These are phyloP conservation scores for Adansonia madagascariensis DNA, from an alignment of 441 rosid species.

Conservation along the genomic window DNA sequence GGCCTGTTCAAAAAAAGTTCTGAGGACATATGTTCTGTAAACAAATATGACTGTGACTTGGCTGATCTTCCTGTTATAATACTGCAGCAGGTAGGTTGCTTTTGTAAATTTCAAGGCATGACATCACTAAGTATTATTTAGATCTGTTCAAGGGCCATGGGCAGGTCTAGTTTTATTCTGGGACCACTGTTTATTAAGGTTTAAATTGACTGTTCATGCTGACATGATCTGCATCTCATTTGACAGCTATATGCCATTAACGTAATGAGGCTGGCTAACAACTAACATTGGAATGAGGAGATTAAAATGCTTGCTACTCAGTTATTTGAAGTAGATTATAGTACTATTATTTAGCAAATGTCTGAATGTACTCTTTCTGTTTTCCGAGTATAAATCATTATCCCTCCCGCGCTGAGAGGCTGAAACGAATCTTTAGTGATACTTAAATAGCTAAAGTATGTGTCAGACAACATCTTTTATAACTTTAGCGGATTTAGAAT, in stretches of 20 bases:
- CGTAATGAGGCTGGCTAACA: background rate
- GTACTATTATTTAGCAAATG: background rate
- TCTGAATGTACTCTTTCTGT: constrained; percentile 5
- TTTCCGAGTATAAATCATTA: background rate
- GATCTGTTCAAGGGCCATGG: background rate
- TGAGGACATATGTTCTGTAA: constrained; percentile 61
- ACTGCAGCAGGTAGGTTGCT: constrained; percentile 79
- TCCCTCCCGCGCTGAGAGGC: background rate
- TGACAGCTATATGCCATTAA: background rate
- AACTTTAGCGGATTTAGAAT: background rate
- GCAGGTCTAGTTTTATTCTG: constrained; percentile 35
- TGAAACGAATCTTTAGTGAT: background rate
- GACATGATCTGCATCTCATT: background rate
- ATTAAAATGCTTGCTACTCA: background rate
- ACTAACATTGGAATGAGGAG: background rate
- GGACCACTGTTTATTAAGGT: constrained; percentile 44
- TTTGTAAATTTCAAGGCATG: constrained; percentile 8
- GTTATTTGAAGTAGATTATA: background rate
- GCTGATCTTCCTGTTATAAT: constrained; percentile 75
- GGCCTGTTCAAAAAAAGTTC: constrained; percentile 71
- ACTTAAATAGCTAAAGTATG: background rate
- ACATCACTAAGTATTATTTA: background rate
- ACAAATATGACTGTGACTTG: constrained; percentile 82
- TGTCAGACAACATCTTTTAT: background rate
- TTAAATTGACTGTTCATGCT: background rate